Base-by-base conservation (phyloP, 192 early-diverging fungal genomes). In the Allomyces macrogynus region DNA sequence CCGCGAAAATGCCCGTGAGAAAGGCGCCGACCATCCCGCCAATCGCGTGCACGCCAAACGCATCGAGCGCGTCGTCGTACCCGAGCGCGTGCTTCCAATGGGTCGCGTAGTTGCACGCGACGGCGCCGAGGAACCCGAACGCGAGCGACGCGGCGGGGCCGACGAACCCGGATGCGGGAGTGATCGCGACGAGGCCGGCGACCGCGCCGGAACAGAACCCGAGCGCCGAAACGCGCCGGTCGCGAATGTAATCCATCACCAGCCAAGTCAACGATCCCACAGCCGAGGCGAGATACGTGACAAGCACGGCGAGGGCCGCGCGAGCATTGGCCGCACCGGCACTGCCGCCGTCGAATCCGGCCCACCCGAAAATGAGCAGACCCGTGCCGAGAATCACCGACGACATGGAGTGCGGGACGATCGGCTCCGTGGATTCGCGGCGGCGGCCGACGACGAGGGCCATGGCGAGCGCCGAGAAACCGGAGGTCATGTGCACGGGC, bases 281-380 rank as follows among this genome's bases (percentile, higher is more conserved):
- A 40, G 88, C 81, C 22, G 90, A 87, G 62, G 91, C 84, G 43
- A 96, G 67, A 71, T 95, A 90, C 22, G 91, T 95, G 61, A 87
- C 87, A 22, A 87, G 71, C 43, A 79, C 83, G 24, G 93, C 92
- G 84, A 90, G 86, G 32, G 81, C 89, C 42, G 92, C 90, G 64
- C 95, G 86, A 26, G 87, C 67, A 65, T 89, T 93, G 27, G 87
- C 86, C 1, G 81, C 78, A 32, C 88, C 74, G 12, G 85, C 87
- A 42, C 86, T 87, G 54, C 93, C 95, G 63, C 85, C 92, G 74
- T 98, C 95, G 80, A 97, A 97, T 0, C 90, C 92, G 68, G 90
- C 89, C 93, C 93, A 96, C 61, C 93, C 91, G 64, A 93, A 92
- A 91, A 92, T 94, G 62, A 97, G 79, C 60, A 97, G 79, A 43